These are phyloP conservation scores for Dothidotthia symphoricarpi DNA, from an alignment of 2,329 filamentous ascomycete species.

Conservation along the genomic window DNA sequence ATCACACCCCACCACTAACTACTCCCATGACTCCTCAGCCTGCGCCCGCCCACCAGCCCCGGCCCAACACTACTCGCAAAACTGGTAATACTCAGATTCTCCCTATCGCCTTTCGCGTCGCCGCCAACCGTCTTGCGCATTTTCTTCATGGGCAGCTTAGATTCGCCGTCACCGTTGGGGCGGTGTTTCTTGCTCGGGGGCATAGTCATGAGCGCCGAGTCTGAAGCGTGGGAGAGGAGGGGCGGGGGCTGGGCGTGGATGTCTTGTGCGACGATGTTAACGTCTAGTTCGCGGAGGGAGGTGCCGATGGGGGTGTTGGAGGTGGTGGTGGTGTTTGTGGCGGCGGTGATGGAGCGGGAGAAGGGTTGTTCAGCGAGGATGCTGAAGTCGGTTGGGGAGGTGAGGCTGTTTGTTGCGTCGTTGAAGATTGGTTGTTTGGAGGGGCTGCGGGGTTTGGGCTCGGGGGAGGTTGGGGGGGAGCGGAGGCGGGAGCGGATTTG, in stretches of 20 bases:
- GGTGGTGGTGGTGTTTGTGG: conserved; percentile 15
- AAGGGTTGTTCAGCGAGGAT: conserved; percentile 23
- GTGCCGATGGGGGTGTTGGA: conserved; percentile 25
- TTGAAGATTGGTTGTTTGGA: conserved; percentile 55
- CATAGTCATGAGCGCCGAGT: conserved; percentile 23
- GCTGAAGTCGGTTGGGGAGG: conserved; percentile 32
- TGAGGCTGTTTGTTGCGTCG: conserved; percentile 45
- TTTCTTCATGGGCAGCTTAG: conserved; percentile 48
- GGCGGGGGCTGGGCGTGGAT: conserved; percentile 33
- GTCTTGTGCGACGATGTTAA: conserved; percentile 45
- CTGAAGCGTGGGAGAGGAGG: conserved; percentile 33
- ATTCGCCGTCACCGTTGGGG: conserved; percentile 28
- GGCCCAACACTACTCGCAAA: conserved; percentile 44
- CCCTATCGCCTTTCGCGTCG: conserved; percentile 39
- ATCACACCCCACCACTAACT: background rate
- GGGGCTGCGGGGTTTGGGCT: conserved; percentile 39
- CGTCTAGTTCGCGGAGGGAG: conserved; percentile 50
- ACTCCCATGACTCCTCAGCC: conserved; percentile 42
- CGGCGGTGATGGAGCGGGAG: conserved; percentile 28
- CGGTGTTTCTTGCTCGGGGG: conserved; percentile 50
- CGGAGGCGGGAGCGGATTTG: conserved; percentile 52
- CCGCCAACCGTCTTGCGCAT: conserved; percentile 46
- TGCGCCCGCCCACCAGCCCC: conserved; percentile 36
- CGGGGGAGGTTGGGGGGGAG: conserved; percentile 36
- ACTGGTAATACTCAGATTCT: conserved; percentile 44